phyloP scores from a whole-genome alignment of 192 early-diverging fungal species.

The Kickxella alabastrina region DNA sequence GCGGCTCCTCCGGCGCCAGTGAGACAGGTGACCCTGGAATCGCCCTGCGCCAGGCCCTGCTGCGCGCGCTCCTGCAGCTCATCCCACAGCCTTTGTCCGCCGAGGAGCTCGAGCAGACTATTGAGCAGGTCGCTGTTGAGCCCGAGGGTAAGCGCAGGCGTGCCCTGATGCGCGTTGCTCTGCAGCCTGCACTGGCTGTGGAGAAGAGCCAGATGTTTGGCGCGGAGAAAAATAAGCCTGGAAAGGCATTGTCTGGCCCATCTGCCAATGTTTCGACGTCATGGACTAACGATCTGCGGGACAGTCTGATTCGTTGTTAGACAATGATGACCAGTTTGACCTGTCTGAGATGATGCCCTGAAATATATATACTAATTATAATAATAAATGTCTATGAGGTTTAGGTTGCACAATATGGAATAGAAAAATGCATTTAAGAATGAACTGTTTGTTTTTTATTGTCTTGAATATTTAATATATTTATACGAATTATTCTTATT shows the following conservation, averaged over 20 bases:
- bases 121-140: background rate
- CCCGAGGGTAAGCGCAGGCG: slow-evolving; percentile 13
- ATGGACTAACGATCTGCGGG: slow-evolving; percentile 23
- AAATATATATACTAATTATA: background rate
- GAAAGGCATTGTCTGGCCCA: background rate
- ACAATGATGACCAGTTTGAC: slow-evolving; percentile 30
- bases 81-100: background rate
- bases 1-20: slow-evolving; percentile 18
- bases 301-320: slow-evolving; percentile 9
- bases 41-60: slow-evolving; percentile 12
- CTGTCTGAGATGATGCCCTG: slow-evolving; percentile 20
- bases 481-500: too few relatives aligned
- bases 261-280: slow-evolving; percentile 1
- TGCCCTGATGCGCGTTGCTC: slow-evolving; percentile 22
- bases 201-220: slow-evolving; percentile 35
- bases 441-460: background rate
- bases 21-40: slow-evolving; percentile 25
- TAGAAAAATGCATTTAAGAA: too few relatives aligned
- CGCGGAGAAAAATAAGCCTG: background rate
- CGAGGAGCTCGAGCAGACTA: slow-evolving; percentile 9
- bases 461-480: background rate
- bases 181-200: slow-evolving; percentile 36
- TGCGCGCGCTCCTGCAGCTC: background rate
- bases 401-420: too few relatives aligned
- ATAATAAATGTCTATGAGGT: too few relatives aligned